Percentiles rank a stretch among this genome's conserved stretches.
Conservation (phyloP, 2,329 filamentous ascomycete species). For the Penicillium sp. region DNA sequence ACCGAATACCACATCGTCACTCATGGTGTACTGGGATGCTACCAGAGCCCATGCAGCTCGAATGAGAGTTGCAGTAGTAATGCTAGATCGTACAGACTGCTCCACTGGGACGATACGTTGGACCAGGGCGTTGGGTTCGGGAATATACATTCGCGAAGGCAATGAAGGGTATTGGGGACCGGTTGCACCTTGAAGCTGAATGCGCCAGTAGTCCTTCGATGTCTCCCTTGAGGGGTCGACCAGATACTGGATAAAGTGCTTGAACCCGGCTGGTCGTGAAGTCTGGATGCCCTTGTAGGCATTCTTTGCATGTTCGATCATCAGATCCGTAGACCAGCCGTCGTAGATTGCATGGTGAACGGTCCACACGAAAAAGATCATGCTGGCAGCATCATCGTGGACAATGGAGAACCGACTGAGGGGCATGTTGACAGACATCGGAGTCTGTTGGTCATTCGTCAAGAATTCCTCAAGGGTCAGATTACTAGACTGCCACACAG, state of each 20-base stretch:
- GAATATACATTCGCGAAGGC: conserved; percentile 10
- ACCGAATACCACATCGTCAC: conserved; percentile 48
- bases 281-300: conserved; percentile 22
- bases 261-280: conserved; percentile 38
- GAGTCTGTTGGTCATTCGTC: conserved; percentile 41
- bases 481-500: conserved; percentile 20
- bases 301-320: conserved; percentile 35
- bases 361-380: conserved; percentile 50
- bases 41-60: conserved; percentile 50
- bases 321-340: conserved; percentile 29
- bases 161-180: conserved; percentile 50
- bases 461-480: conserved; percentile 35
- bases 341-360: conserved; percentile 53
- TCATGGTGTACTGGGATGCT: conserved; percentile 42
- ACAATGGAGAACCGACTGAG: conserved; percentile 33
- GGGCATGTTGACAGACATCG: conserved; percentile 29
- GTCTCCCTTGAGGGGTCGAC: conserved; percentile 40
- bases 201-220: conserved; percentile 51
- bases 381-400: conserved; percentile 17
- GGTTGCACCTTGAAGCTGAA: conserved; percentile 47
- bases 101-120: conserved; percentile 39
- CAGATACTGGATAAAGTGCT: conserved; percentile 54
- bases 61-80: conserved; percentile 48
- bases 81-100: conserved; percentile 8
- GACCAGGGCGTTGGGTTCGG: conserved; percentile 41